Base-by-base conservation (phyloP, 768 basidiomycete species). In the Tephrocybe sp. region DNA sequence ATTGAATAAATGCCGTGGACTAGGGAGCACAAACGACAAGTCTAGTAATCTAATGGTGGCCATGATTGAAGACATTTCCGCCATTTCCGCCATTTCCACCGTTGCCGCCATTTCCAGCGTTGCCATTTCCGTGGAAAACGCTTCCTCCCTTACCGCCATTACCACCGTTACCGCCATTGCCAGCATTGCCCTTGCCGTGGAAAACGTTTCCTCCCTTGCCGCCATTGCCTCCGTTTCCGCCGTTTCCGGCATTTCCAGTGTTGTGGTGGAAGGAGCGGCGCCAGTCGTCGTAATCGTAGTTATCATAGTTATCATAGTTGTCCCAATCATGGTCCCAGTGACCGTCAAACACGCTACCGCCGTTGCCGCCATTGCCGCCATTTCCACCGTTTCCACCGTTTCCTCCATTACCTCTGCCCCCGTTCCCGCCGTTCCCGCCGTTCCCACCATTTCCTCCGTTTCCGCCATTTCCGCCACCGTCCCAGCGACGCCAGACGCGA, bases 81-180 rank as follows among this genome's bases (percentile, higher is more conserved):
- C 23, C 42, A 17, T 31, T 43, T 14, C 42, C 42, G 6, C 42
- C 42, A 31, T 43, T 31, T 13, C 42, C 42, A 6, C 22, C 11
- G 7, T 36, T 11, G 38, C 32, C 17, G 23, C 16, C 10, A 20
- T 35, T n/a, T 4, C 20, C 38, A 30, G 38, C 8, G 10, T 16
- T 13, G 34, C 39, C 35, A 16, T 22, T 23, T 5, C 39, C 13
- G 17, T 39, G 22, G 33, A 35, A 19, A 17, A 35, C 16, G 16
- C 43, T 34, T 0, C 41, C 48, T 8, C 22, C 33, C 5, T 43
- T 34, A 1, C 49, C 49, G 26, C 41, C 23, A 35, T 43, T 42
- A 11, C 49, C 49, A 13, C 42, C 42, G 14, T 35, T 23, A 4
- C 49, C 49, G 10, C 49, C 49, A 38, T 43, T 30, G 5, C 41